Base-by-base conservation (phyloP, 208 protist genomes). In the Leishmania mexicana region DNA sequence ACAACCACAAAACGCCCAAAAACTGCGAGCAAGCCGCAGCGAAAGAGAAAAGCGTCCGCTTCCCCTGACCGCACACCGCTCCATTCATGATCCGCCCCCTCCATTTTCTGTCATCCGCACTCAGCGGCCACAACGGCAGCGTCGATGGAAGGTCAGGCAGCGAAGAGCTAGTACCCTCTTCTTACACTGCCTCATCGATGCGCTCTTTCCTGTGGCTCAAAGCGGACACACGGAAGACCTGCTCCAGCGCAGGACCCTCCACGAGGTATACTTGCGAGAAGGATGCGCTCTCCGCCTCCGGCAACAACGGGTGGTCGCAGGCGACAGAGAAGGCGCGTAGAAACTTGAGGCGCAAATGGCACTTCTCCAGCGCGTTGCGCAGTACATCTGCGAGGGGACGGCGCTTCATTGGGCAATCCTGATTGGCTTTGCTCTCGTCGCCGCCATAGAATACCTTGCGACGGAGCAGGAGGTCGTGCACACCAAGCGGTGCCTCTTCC, bases 211-310 rank as follows among this genome's bases (percentile, higher is more conserved):
- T 68, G 54, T 49, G 42, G 60, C 28, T 74, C 7, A 72, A 82
- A 64, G 81, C 53, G 2, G 80, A 64, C 51, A 77, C 73, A 38
- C 78, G 75, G n/a, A 83, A 81, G 4, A 81, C 78, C 17, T 84
- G 86, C 40, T 85, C 81, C 58, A 92, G 83, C 70, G 80, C 84
- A 31, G 89, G 87, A 8, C 85, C 85, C 74, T 96, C 88, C 6
- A 96, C 42, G 10, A 95, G 82, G 79, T 90, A 94, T 6, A 91
- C 65, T 11, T 92, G 87, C 57, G 93, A 92, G 70, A 95, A 96
- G 65, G 86, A 90, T 15, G 75, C 73, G 19, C 89, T 81, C 71
- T 93, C 88, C n/a, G 72, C 83, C 70, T 87, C 80, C 1, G 93
- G 91, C 38, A 95, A 85, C 21, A 93, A 77, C 1, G 93, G 93